These are phyloP conservation scores for Agrostemma githago DNA, from an alignment of 148 eudicot genomes.

Conservation along the genomic window DNA sequence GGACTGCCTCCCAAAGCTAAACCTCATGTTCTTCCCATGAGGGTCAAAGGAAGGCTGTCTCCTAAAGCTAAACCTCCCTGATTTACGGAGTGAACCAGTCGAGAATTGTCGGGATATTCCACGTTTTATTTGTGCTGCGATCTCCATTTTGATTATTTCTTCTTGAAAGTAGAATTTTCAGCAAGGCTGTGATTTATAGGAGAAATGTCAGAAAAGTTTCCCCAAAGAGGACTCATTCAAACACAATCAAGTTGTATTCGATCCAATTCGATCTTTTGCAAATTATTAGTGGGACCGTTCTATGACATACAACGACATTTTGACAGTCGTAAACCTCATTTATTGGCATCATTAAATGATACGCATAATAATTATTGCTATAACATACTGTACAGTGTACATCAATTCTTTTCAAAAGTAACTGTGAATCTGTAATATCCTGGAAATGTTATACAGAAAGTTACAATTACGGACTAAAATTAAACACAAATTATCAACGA, in stretches of 20 bases:
- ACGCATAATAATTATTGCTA: too few relatives aligned
- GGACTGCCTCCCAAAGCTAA: conserved; percentile 92
- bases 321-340: too few relatives aligned
- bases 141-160: conserved; percentile 32
- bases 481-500: too few relatives aligned
- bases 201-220: neutral
- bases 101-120: conserved; percentile 95
- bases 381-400: too few relatives aligned
- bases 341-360: too few relatives aligned
- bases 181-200: neutral
- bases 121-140: conserved; percentile 57
- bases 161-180: neutral
- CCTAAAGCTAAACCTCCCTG: conserved; percentile 60
- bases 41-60: conserved; percentile 83
- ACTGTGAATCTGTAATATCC: neutral
- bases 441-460: neutral
- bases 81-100: conserved; percentile 59
- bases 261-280: neutral
- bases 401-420: neutral
- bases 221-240: neutral
- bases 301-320: too few relatives aligned
- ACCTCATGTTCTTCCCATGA: conserved; percentile 49
- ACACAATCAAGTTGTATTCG: neutral
- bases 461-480: neutral
- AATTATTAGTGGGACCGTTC: too few relatives aligned